These are phyloP conservation scores for Tricholoma sp. DNA, from an alignment of 768 basidiomycete species.

Conservation along the genomic window DNA sequence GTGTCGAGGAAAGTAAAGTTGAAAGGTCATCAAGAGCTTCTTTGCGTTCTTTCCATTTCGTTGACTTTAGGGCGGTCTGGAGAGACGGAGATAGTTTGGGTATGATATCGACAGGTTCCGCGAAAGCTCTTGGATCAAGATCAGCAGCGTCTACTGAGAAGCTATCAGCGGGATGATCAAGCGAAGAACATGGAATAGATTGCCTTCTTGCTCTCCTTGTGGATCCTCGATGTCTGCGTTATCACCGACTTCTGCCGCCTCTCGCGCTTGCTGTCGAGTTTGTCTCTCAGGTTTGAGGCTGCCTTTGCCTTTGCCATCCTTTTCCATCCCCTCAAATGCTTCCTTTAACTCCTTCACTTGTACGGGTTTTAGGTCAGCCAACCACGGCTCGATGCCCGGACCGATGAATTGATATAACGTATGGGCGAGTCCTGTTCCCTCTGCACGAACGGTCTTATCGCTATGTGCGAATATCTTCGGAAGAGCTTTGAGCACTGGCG, in stretches of 20 bases:
- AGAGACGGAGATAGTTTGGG: slow-evolving; percentile 72
- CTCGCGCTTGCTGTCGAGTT: slow-evolving; percentile 74
- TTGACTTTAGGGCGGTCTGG: slow-evolving; percentile 71
- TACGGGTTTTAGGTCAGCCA: slow-evolving; percentile 91
- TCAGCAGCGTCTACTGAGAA: slow-evolving; percentile 39
- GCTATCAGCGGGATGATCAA: slow-evolving; percentile 6
- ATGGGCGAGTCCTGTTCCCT: slow-evolving; percentile 76
- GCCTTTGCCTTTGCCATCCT: slow-evolving; percentile 82
- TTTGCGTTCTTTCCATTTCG: slow-evolving; percentile 98
- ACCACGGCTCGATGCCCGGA: slow-evolving; percentile 73
- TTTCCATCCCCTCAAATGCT: slow-evolving; percentile 78
- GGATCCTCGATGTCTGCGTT: slow-evolving; percentile 30
- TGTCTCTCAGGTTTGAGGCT: slow-evolving; percentile 71
- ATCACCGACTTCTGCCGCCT: slow-evolving; percentile 47
- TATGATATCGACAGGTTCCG: slow-evolving; percentile 78
- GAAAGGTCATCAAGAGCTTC: slow-evolving; percentile 83
- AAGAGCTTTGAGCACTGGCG: slow-evolving; percentile 78
- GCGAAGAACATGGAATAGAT: slow-evolving; percentile 9
- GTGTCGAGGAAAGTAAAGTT: slow-evolving; percentile 60
- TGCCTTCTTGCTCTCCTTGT: slow-evolving; percentile 42
- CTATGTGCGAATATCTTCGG: slow-evolving; percentile 94
- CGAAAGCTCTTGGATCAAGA: slow-evolving; percentile 73
- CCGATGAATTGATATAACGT: slow-evolving; percentile 86
- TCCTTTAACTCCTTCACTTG: slow-evolving; percentile 96
- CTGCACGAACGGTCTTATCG: slow-evolving; percentile 93